A percentile compares a stretch with the other conserved stretches of the same genome.
These are phyloP conservation scores for Kwoniella dendrophila DNA, from an alignment of 768 basidiomycete species.

Conservation along the genomic window DNA sequence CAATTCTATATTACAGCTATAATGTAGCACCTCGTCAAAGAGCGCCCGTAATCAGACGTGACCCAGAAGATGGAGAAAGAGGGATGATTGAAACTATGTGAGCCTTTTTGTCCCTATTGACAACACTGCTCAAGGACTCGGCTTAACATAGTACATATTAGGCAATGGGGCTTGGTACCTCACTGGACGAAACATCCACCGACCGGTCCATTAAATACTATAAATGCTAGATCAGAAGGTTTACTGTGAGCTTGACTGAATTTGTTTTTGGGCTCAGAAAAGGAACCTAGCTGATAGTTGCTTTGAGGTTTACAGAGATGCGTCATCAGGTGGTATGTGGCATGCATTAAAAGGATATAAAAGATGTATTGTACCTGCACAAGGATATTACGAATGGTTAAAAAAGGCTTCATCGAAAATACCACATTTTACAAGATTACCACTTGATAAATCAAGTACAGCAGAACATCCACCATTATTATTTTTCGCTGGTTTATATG, in stretches of 20 bases:
- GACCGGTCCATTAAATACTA: conserved; percentile 67
- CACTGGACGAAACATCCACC: conserved; percentile 77
- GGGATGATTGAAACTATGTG: conserved; percentile 77
- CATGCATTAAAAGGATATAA: conserved; percentile 74
- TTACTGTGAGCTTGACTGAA: conserved; percentile 56
- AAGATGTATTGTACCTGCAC: conserved; percentile 79
- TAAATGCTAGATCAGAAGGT: conserved; percentile 85
- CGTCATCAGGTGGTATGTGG: conserved; percentile 76
- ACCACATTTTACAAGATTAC: conserved; percentile 74
- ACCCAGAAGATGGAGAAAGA: conserved; percentile 49
- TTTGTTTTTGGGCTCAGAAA: neutral
- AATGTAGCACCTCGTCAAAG: conserved; percentile 82
- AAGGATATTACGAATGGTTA: conserved; percentile 95
- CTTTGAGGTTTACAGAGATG: conserved; percentile 27
- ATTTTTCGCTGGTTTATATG: conserved; percentile 87
- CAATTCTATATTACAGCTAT: conserved; percentile 59
- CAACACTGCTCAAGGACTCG: neutral
- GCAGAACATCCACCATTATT: conserved; percentile 59
- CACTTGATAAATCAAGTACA: conserved; percentile 58
- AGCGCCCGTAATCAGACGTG: conserved; percentile 71
- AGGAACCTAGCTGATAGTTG: neutral
- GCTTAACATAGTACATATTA: conserved; percentile 10
- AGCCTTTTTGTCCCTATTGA: conserved; percentile 7
- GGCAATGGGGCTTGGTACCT: conserved; percentile 80
- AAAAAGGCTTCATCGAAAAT: conserved; percentile 71